Percentiles rank a stretch among this genome's conserved stretches.
Evolutionary conservation across 1,139 yeast genomes (phyloP).

Genomic region (Nadsonia starkeyi-henricii): DNA sequence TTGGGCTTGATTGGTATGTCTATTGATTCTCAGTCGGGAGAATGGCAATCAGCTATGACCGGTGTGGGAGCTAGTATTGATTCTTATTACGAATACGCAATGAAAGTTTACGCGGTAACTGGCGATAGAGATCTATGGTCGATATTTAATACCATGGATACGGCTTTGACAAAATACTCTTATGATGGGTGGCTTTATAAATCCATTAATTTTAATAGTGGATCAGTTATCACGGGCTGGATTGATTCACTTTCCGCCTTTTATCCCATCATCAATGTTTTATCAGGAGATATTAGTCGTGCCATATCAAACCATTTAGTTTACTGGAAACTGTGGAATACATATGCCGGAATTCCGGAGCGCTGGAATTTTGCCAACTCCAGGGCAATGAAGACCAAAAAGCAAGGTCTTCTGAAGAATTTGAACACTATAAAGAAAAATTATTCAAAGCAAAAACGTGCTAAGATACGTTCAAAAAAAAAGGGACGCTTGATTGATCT

Average conservation of each 20-base stretch:
- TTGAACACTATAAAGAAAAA: not conserved
- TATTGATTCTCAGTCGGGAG: conserved; percentile 43
- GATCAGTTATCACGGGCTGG: conserved; percentile 46
- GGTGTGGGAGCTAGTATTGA: conserved; percentile 93
- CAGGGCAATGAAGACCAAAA: not conserved
- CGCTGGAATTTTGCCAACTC: conserved; percentile 46
- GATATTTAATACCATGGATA: conserved; percentile 48
- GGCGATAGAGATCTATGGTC: conserved; percentile 46
- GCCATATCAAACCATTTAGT: conserved; percentile 52
- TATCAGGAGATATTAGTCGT: conserved; percentile 59
- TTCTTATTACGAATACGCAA: conserved; percentile 80
- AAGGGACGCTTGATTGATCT: conserved; percentile 1
- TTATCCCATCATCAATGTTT: conserved; percentile 72
- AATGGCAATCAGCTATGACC: conserved; percentile 47
- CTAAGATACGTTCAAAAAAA: not conserved
- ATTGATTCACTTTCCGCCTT: conserved; percentile 79
- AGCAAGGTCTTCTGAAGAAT: not conserved
- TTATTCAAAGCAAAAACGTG: not conserved
- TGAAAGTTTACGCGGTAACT: conserved; percentile 62
- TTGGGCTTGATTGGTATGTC: conserved; percentile 68
- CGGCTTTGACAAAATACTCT: conserved; percentile 40
- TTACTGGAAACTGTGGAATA: conserved; percentile 69
- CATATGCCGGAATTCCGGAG: conserved; percentile 74
- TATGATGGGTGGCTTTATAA: conserved; percentile 42
- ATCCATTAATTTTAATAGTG: conserved; percentile 43